phyloP scores from a whole-genome alignment of 176 grass and related monocot genomes.

The Eremochloa ophiuroides region DNA sequence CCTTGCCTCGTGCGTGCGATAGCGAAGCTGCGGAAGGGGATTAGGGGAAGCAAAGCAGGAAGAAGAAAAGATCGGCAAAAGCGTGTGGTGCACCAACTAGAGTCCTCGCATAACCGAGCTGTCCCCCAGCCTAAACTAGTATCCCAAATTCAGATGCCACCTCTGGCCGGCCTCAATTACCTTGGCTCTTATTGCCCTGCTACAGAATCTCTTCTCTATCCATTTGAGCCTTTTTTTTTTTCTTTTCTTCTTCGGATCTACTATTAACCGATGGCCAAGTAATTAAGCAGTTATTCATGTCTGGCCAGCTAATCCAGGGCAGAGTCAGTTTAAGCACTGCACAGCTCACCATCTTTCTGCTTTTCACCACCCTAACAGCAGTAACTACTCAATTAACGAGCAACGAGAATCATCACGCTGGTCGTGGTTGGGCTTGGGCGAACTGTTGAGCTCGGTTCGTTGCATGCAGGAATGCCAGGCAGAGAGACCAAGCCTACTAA shows the following conservation, averaged over 20 bases:
- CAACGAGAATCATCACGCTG: not conserved
- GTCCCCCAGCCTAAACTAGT: constrained; percentile 38
- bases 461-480: not conserved
- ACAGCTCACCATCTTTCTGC: not conserved
- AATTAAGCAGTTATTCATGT: not conserved
- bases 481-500: not conserved
- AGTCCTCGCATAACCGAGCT: constrained; percentile 69
- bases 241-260: too few species aligned
- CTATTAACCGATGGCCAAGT: not conserved
- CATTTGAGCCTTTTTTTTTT: not conserved
- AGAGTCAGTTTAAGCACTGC: not conserved
- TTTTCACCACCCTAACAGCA: not conserved
- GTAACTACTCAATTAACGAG: not conserved
- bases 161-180: not conserved
- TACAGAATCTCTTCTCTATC: not conserved
- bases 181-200: not conserved
- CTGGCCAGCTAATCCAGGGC: not conserved
- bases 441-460: not conserved
- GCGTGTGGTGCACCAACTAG: constrained; percentile 44
- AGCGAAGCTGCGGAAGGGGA: not conserved
- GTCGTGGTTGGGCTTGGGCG: not conserved
- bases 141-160: not conserved
- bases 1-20: not conserved
- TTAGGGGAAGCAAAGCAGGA: not conserved
- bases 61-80: constrained; percentile 12